Base-by-base conservation (phyloP, 768 basidiomycete species). In the Tylopilus rubrobrunneus region DNA sequence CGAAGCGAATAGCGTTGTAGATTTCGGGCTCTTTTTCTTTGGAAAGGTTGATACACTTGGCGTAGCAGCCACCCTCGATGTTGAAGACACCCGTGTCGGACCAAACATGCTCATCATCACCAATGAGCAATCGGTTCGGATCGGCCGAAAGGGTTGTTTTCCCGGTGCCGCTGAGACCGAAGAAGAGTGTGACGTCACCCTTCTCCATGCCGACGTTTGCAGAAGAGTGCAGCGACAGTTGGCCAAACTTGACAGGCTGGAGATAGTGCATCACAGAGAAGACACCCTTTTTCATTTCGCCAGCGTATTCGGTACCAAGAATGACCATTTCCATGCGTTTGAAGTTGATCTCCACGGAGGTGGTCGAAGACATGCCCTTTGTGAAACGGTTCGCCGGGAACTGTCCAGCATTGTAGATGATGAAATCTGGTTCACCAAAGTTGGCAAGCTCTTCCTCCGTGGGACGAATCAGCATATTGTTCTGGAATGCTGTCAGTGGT, bases 311-410 rank as follows among this genome's bases (percentile, higher is more conserved):
- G 27, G 93, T 96, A 51, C 91, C 96, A 63, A 99, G 91, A 67
- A 99, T 98, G 66, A 99, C 96, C 97, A 99, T 99, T 74, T 99
- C 97, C 93, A 94, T 97, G 39, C 97, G 91, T 80, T 97, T 97
- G 76, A 99, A 98, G 83, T 99, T 99, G 79, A 99, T 92, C 76
- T 98, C 96, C 47, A 99, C 96, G 3, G 95, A 97, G 7, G 97
- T 98, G 29, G 94, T 92, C 10, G 94, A 97, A 57, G 92, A 96
- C 97, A 98, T 98, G 73, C 97, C 97, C 78, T 97, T 93, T 56
- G 97, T 99, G 82, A 98, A 98, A 42, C 97, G 89, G 73, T 99
- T 99, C 63, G 97, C 97, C 14, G 97, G 96, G 87, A 99, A 98
- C 72, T 98, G 95, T 59, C 97, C 97, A 44, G 97, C 97, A 73